Evolutionary conservation across 306 rosid genomes (phyloP).

Genomic region (Cucurbita maxima): DNA sequence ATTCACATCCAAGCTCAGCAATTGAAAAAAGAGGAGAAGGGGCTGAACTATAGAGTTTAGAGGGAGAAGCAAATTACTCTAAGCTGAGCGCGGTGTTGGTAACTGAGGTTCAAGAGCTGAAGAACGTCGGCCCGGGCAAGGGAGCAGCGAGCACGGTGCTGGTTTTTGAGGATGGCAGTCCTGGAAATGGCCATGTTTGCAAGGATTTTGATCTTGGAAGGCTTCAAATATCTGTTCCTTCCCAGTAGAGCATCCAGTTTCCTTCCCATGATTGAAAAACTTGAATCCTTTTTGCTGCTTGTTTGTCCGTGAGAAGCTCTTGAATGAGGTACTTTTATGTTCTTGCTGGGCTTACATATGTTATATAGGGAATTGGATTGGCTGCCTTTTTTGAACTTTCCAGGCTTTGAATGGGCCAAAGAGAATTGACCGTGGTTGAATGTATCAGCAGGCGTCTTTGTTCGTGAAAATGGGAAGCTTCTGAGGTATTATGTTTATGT

Average conservation of each 20-base stretch:
- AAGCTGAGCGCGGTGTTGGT: constrained; percentile 61
- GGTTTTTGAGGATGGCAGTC: constrained; percentile 49
- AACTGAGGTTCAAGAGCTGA: constrained; percentile 55
- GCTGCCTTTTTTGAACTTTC: background rate
- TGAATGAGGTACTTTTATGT: background rate
- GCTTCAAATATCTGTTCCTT: constrained; percentile 27
- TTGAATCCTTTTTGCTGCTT: background rate
- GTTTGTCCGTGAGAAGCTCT: background rate
- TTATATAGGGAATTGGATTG: background rate
- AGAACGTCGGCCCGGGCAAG: constrained; percentile 58
- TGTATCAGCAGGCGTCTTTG: background rate
- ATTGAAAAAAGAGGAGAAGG: background rate
- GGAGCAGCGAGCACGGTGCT: constrained; percentile 35
- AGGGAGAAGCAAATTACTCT: constrained; percentile 22
- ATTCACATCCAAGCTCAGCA: background rate
- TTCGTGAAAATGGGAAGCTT: background rate
- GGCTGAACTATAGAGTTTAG: background rate
- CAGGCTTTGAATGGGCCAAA: background rate
- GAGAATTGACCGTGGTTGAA: background rate
- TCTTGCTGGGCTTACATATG: too few species aligned
- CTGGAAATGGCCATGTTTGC: constrained; percentile 57
- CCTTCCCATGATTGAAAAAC: constrained; percentile 38
- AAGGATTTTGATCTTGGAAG: constrained; percentile 41
- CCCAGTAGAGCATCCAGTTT: constrained; percentile 57
- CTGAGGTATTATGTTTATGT: background rate